These are phyloP conservation scores for Pelargonium myrrhifolium DNA, from an alignment of 441 rosid species.

Conservation along the genomic window DNA sequence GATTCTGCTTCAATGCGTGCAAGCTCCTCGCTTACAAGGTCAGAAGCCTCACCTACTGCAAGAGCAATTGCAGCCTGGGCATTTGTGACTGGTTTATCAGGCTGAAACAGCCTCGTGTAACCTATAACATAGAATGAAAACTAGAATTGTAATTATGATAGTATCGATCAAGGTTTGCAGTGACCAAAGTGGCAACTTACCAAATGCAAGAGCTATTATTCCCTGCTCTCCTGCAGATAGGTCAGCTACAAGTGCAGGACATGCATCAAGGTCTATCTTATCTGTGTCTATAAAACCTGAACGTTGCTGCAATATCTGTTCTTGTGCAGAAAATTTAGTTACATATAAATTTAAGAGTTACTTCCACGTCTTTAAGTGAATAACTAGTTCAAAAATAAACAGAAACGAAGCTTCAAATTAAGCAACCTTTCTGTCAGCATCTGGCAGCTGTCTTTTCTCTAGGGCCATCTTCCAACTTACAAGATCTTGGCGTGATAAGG, in stretches of 20 bases:
- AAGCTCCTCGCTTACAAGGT: slow-evolving; percentile 70
- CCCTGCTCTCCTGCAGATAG: slow-evolving; percentile 79
- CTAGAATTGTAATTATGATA: slow-evolving; percentile 15
- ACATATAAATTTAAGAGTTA: slow-evolving; percentile 10
- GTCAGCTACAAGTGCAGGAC: slow-evolving; percentile 90
- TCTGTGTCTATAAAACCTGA: slow-evolving; percentile 83
- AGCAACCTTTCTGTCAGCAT: slow-evolving; percentile 68
- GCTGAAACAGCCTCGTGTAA: slow-evolving; percentile 82
- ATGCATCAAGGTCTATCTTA: slow-evolving; percentile 77
- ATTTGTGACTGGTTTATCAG: slow-evolving; percentile 85
- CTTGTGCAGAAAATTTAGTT: slow-evolving; percentile 13
- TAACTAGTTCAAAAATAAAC: slow-evolving; percentile 8
- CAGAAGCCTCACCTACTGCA: slow-evolving; percentile 75
- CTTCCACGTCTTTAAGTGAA: not conserved
- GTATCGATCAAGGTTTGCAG: slow-evolving; percentile 9
- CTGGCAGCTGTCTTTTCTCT: slow-evolving; percentile 74
- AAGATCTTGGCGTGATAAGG: slow-evolving; percentile 88
- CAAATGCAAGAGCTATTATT: slow-evolving; percentile 77
- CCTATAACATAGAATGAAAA: slow-evolving; percentile 31
- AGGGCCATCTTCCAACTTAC: slow-evolving; percentile 94
- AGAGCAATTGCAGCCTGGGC: slow-evolving; percentile 91
- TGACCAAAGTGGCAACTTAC: slow-evolving; percentile 35
- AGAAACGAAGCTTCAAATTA: slow-evolving; percentile 8
- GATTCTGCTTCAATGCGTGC: slow-evolving; percentile 90
- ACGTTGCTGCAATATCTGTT: slow-evolving; percentile 51